Base-by-base conservation (phyloP, 2,329 filamentous ascomycete species). In the Pseudogymnoascus pannorum region DNA sequence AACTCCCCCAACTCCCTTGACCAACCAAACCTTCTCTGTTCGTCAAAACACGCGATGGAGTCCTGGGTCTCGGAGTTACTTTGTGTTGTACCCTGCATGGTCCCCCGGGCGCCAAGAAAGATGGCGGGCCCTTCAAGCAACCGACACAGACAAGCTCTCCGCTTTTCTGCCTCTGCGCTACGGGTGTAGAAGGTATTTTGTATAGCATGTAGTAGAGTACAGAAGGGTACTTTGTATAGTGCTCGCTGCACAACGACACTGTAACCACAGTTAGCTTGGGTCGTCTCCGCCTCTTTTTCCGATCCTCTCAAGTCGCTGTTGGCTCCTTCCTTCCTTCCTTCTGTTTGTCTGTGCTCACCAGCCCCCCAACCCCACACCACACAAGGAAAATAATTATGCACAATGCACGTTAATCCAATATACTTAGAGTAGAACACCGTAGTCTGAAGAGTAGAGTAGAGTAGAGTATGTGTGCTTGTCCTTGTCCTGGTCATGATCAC, bases 11-110 rank as follows among this genome's bases (percentile, higher is more conserved):
- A 51, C 44, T 51, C 24, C 14, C 14, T 51, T 18, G 18, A 29
- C 44, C 44, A 51, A 51, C 44, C 22, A 24, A 51, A 51, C 24
- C 44, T 51, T 51, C 44, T 29, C 44, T 51, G 44, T 51, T 51
- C 24, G 24, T 44, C n/a, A 14, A 51, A 29, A 51, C 44, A 51
- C 9, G n/a, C 44, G 44, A 51, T 29, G 44, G 44, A 22, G 44
- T 24, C 44, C 44, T 51, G 24, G 44, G 11, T 51, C 24, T 51
- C 44, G 44, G 24, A 51, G 44, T 51, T 51, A 51, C 44, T 51
- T 29, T 51, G 44, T 51, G 44, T 29, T 51, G 44, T 51, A 51
- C 44, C 44, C 44, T 51, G 44, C 44, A 51, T 51, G 24, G 24
- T 51, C 24, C 24, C 16, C 44, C 44, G 44, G 44, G n/a, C n/a